phyloP scores from a whole-genome alignment of 768 basidiomycete genomes.

The Dictyophora rubrovolvata region DNA sequence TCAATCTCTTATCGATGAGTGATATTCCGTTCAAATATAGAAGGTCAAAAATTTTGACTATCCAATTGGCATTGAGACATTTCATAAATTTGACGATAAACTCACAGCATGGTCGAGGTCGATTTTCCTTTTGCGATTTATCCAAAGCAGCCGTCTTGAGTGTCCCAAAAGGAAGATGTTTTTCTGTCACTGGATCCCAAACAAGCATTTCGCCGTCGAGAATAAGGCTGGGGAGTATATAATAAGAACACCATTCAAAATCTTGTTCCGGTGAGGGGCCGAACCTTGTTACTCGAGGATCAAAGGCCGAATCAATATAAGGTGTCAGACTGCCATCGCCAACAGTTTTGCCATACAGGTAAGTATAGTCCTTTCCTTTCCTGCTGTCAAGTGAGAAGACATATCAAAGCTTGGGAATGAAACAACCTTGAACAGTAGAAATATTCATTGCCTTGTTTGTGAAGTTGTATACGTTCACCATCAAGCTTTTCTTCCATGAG shows the following conservation, averaged over 20 bases:
- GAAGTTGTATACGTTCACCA: slow-evolving; percentile 92
- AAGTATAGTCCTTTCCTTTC: slow-evolving; percentile 86
- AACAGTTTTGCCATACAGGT: slow-evolving; percentile 80
- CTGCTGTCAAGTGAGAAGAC: slow-evolving; percentile 27
- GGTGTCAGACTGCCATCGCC: slow-evolving; percentile 85
- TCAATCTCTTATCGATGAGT: slow-evolving; percentile 59
- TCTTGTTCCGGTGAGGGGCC: slow-evolving; percentile 17
- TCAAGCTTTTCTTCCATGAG: slow-evolving; percentile 96
- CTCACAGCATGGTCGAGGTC: slow-evolving; percentile 87
- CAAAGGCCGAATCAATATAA: slow-evolving; percentile 67
- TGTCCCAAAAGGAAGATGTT: slow-evolving; percentile 86
- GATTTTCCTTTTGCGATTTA: slow-evolving; percentile 56
- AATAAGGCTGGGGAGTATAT: slow-evolving; percentile 52
- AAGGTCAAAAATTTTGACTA: slow-evolving; percentile 96
- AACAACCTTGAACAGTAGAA: slow-evolving; percentile 82
- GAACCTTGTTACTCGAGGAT: slow-evolving; percentile 70
- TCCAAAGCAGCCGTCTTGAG: slow-evolving; percentile 88
- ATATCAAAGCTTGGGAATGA: slow-evolving; percentile 3
- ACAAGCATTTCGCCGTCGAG: slow-evolving; percentile 98
- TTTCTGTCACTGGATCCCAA: slow-evolving; percentile 85
- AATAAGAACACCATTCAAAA: not conserved
- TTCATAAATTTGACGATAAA: slow-evolving; percentile 10
- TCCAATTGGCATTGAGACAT: not conserved
- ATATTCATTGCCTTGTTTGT: slow-evolving; percentile 85
- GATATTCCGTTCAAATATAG: slow-evolving; percentile 80